Conservation (phyloP, 2,329 filamentous ascomycete genomes). For the Diaporthe destruens region DNA sequence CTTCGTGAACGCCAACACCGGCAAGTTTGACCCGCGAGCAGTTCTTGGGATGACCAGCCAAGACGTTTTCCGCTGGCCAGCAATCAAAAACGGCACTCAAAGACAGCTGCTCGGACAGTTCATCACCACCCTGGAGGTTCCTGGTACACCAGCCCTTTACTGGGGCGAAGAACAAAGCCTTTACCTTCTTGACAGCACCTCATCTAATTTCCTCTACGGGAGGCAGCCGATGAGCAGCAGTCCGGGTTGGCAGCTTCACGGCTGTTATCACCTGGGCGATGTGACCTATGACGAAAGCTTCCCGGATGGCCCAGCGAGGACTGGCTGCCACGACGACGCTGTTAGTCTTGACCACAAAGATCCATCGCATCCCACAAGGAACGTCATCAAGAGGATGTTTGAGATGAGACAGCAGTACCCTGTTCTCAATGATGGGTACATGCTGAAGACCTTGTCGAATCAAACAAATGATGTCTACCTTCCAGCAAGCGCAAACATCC, state of each 20-base stretch:
- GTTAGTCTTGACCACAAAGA: constrained; percentile 72
- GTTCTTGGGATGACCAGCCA: constrained; percentile 74
- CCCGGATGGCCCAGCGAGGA: constrained; percentile 63
- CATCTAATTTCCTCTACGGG: constrained; percentile 70
- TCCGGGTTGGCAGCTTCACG: constrained; percentile 72
- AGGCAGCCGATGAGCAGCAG: constrained; percentile 72
- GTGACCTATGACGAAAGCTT: constrained; percentile 65
- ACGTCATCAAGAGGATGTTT: constrained; percentile 72
- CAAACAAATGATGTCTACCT: constrained; percentile 54
- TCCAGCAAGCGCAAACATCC: constrained; percentile 52
- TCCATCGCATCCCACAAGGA: constrained; percentile 70
- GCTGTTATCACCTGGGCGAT: constrained; percentile 68
- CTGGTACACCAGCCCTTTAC: constrained; percentile 69
- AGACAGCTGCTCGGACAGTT: constrained; percentile 69
- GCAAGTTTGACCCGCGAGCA: constrained; percentile 71
- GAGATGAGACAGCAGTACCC: constrained; percentile 67
- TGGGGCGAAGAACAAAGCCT: constrained; percentile 76
- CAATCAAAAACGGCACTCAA: constrained; percentile 67
- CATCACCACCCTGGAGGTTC: constrained; percentile 69
- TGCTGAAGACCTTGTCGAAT: constrained; percentile 66
- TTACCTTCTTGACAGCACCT: constrained; percentile 72
- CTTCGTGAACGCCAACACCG: constrained; percentile 67
- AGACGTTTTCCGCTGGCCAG: constrained; percentile 74
- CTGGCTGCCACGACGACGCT: constrained; percentile 66
- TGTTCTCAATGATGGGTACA: constrained; percentile 70